Evolutionary conservation across 768 basidiomycete species (phyloP).

Genomic region (Cystofilobasidium bisporidii): DNA sequence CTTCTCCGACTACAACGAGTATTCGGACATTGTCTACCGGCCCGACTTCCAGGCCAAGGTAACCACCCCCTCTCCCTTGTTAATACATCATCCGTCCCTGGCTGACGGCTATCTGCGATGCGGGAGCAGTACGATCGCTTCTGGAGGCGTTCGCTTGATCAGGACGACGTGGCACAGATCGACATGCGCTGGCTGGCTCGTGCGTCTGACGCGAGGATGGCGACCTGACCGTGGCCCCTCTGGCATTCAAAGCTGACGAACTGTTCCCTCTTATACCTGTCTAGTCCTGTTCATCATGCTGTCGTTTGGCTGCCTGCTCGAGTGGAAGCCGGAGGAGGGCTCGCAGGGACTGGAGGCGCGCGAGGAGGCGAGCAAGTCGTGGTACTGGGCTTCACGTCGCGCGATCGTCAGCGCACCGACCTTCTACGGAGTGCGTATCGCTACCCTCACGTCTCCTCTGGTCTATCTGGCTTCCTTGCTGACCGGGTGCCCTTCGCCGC

Average conservation of each 20-base stretch:
- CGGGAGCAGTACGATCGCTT: conserved; percentile 28
- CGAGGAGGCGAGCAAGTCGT: conserved; percentile 14
- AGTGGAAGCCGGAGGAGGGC: conserved; percentile 5
- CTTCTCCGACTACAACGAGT: conserved; percentile 27
- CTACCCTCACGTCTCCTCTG: not conserved
- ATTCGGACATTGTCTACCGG: conserved; percentile 30
- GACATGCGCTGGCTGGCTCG: conserved; percentile 30
- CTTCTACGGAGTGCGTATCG: conserved; percentile 30
- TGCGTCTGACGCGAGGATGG: not conserved
- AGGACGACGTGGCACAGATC: conserved; percentile 22
- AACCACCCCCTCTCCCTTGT: not conserved
- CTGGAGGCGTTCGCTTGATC: conserved; percentile 27
- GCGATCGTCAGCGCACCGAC: conserved; percentile 28
- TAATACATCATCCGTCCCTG: not conserved
- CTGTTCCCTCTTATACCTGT: too few species aligned
- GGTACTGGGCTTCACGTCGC: conserved; percentile 31
- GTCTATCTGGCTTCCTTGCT: not conserved
- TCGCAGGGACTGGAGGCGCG: not conserved
- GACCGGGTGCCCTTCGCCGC: not conserved
- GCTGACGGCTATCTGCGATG: not conserved
- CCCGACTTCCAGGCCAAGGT: conserved; percentile 30
- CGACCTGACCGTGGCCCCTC: too few species aligned
- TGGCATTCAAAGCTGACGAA: too few species aligned
- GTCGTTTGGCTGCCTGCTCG: conserved; percentile 31
- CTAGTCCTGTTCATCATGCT: conserved; percentile 31